phyloP scores from a whole-genome alignment of 768 basidiomycete species.

The Gloeopeniophorella convolvens region DNA sequence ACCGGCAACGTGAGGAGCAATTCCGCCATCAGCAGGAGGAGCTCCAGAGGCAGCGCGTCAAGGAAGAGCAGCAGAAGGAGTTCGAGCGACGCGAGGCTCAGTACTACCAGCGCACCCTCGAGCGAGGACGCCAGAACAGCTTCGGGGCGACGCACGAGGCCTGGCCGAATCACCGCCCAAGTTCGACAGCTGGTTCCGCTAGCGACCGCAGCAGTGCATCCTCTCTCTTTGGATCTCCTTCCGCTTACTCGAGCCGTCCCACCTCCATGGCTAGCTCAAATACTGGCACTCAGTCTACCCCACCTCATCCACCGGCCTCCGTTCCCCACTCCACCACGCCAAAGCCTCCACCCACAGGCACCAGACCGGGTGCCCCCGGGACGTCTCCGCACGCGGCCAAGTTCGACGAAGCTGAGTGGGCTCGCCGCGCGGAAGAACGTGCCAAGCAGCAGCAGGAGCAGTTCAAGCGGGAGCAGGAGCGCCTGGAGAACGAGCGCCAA shows the following conservation, averaged over 20 bases:
- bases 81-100: conserved; percentile 17
- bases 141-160: conserved; percentile 13
- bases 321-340: conserved; percentile 10
- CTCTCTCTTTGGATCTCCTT: conserved; percentile 18
- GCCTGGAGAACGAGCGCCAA: conserved; percentile 40
- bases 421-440: conserved; percentile 57
- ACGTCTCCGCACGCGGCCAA: conserved; percentile 21
- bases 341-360: conserved; percentile 4
- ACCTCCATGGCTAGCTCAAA: conserved; percentile 17
- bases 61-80: conserved; percentile 27
- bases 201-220: conserved; percentile 21
- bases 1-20: conserved; percentile 15
- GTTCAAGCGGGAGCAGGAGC: conserved; percentile 64
- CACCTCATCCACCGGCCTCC: conserved; percentile 11
- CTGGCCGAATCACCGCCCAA: conserved; percentile 25
- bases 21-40: conserved; percentile 28
- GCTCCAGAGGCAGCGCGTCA: conserved; percentile 33
- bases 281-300: conserved; percentile 1
- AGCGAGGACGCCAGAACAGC: conserved; percentile 27
- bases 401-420: conserved; percentile 47
- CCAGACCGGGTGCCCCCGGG: conserved; percentile 15
- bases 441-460: conserved; percentile 60
- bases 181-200: conserved; percentile 14
- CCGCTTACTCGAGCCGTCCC: conserved; percentile 20
- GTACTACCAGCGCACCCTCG: conserved; percentile 15